These are phyloP conservation scores for Dovyalis caffra DNA, from an alignment of 345 rosid genomes.

Conservation along the genomic window DNA sequence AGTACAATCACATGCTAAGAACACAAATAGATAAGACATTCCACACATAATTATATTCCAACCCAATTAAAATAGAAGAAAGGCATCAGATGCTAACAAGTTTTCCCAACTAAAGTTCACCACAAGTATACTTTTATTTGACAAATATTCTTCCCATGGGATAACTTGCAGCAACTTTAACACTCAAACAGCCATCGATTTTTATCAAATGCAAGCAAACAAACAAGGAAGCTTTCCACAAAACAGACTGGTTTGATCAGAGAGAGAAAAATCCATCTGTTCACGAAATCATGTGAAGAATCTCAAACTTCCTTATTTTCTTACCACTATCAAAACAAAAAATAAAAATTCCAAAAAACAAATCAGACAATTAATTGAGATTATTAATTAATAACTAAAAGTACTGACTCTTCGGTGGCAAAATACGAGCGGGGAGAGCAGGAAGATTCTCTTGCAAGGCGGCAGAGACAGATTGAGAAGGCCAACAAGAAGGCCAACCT, in stretches of 20 bases:
- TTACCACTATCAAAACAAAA: neutral
- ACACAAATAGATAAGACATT: neutral
- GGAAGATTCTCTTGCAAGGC: constrained; percentile 41
- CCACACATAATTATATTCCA: neutral
- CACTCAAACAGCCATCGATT: neutral
- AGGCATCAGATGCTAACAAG: neutral
- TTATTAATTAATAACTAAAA: neutral
- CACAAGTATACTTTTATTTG: neutral
- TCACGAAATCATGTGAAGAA: neutral
- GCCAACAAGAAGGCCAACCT: constrained; percentile 85
- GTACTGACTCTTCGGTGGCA: constrained; percentile 82
- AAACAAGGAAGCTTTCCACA: neutral
- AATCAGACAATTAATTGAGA: neutral
- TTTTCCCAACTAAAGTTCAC: no score
- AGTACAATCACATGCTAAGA: neutral
- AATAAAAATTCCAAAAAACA: neutral
- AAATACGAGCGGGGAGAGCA: constrained; percentile 37
- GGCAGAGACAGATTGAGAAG: constrained; percentile 40
- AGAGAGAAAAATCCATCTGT: neutral
- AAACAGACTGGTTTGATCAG: neutral
- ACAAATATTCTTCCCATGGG: neutral
- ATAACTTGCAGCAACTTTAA: constrained; percentile 4
- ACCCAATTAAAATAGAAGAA: neutral
- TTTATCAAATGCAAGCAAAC: neutral
- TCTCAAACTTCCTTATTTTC: neutral